A percentile compares a stretch with the other conserved stretches of the same genome.
These are phyloP conservation scores for Antrodiella citrinella DNA, from an alignment of 768 basidiomycete species.

Conservation along the genomic window DNA sequence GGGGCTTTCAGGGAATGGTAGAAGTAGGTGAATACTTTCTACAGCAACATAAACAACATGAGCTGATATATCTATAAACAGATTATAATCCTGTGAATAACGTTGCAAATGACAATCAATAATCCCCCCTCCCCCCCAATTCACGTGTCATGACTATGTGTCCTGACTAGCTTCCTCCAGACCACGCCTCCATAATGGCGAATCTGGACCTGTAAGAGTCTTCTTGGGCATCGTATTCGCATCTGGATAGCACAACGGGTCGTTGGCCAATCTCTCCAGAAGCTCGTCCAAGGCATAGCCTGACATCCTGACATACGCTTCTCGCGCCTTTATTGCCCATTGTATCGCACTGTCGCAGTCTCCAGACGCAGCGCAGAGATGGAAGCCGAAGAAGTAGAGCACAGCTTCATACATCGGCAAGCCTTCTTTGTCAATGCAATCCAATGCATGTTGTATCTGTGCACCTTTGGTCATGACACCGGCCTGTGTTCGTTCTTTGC, in stretches of 20 bases:
- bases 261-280: neutral
- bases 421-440: no score
- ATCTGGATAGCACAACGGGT: neutral
- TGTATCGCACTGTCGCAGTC: neutral
- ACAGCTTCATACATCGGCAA: neutral
- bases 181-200: neutral
- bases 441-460: no score
- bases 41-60: no score
- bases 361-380: neutral
- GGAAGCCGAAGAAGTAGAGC: neutral
- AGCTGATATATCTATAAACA: no score
- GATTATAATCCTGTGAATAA: no score
- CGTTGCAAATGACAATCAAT: no score
- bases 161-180: no score
- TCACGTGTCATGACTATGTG: no score
- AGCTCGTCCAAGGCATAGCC: neutral
- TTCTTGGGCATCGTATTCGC: neutral
- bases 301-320: neutral
- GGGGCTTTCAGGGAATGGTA: slow-evolving; percentile 50
- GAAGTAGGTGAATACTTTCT: neutral
- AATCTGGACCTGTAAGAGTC: neutral
- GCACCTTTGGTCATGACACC: no score
- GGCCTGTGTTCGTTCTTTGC: no score
- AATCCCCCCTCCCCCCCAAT: no score
- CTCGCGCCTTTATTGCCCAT: neutral